Evolutionary conservation across 2,329 filamentous ascomycete species (phyloP), one percentile per base, ranked within the genome.

Genomic region (Cyclaneusma minus): DNA sequence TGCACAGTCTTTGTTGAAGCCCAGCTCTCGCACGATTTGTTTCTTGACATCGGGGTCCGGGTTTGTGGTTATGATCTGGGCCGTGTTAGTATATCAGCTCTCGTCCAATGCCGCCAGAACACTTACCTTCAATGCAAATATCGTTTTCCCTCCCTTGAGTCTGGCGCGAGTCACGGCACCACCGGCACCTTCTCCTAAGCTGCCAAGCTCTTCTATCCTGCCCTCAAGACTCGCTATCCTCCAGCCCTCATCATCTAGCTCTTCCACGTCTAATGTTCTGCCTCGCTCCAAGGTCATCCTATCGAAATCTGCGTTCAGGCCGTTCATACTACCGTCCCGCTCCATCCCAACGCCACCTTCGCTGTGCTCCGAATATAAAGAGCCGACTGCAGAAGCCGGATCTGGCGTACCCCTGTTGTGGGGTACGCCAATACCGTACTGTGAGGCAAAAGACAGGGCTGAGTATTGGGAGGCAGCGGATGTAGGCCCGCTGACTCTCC

Each of bases 41-140:
- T 92, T 94, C 63, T 94, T 95, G 34, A 95, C 83, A 48, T 94
- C 87, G 8, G 89, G 87, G 42, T 98, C 89, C 3, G 89, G 89
- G 48, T 95, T 92, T 17, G 89, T 94, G 3, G 89, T 98, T 48
- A 98, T 98, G 45, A 98, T 79, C 87, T 92, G 35, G 3, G 29
- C 24, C 16, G 30, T 38, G 33, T 42, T 36, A 25, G 18, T 37
- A 29, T 37, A 33, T 22, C 35, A 32, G 22, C 13, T 16, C 17
- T 16, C 11, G 6, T 24, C 20, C 5, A 34, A 22, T 20, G 21
- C 13, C 22, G 4, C 27, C 18, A n/a, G 13, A 16, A 23, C 30
- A 40, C 58, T 38, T 54, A 92, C 87, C 74, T 98, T 98, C 28
- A 98, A 57, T 6, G 89, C 89, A 59, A 98, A 98, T 6, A 94